A percentile compares a stretch with the other conserved stretches of the same genome.
phyloP scores from a whole-genome alignment of 768 basidiomycete species.

The Gyrodon lividus region DNA sequence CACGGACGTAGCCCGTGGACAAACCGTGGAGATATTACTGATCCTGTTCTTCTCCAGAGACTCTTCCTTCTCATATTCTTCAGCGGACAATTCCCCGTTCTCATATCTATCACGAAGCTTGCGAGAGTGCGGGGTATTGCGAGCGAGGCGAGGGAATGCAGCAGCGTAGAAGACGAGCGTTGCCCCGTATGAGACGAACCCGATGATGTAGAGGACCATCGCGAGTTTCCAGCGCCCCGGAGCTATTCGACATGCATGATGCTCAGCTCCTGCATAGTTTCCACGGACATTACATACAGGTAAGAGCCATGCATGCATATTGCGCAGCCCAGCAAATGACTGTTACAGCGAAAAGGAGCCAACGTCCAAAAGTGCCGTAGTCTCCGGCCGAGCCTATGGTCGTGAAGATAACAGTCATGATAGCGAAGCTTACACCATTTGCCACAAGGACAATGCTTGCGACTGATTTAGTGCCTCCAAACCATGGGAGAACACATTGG shows the following conservation, averaged over 20 bases:
- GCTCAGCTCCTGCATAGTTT: neutral
- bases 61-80: slow-evolving; percentile 72
- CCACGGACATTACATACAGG: slow-evolving; percentile 42
- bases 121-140: slow-evolving; percentile 68
- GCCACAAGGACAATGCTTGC: slow-evolving; percentile 75
- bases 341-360: slow-evolving; percentile 71
- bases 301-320: slow-evolving; percentile 73
- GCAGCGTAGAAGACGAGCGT: slow-evolving; percentile 82
- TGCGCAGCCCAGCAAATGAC: slow-evolving; percentile 79
- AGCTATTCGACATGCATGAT: slow-evolving; percentile 34
- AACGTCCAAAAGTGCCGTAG: slow-evolving; percentile 60
- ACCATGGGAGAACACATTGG: slow-evolving; percentile 79
- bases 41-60: slow-evolving; percentile 82
- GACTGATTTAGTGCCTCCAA: slow-evolving; percentile 66
- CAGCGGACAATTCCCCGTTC: slow-evolving; percentile 53
- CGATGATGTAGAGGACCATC: slow-evolving; percentile 78
- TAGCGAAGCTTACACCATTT: slow-evolving; percentile 73
- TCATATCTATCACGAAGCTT: slow-evolving; percentile 54
- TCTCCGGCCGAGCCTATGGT: slow-evolving; percentile 55
- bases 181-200: slow-evolving; percentile 77
- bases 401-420: slow-evolving; percentile 82
- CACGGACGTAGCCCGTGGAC: slow-evolving; percentile 12
- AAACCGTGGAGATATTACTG: slow-evolving; percentile 79
- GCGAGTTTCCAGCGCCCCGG: slow-evolving; percentile 71
- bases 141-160: slow-evolving; percentile 74